A percentile compares a stretch with the other conserved stretches of the same genome.
Evolutionary conservation across 2,329 filamentous ascomycete genomes (phyloP).

Genomic region (Alternaria longipes): DNA sequence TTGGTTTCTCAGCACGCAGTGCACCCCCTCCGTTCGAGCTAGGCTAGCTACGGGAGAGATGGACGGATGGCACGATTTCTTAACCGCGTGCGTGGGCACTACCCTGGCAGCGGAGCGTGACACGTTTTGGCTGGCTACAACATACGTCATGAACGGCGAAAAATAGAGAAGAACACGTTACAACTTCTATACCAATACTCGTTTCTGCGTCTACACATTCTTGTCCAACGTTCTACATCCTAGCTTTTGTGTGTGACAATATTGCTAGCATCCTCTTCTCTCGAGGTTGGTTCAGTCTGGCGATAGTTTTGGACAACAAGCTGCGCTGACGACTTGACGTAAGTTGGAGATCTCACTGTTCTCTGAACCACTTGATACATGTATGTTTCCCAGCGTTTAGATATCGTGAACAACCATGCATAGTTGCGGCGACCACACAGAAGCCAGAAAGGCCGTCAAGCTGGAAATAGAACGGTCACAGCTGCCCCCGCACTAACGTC

Average conservation of each 20-base stretch:
- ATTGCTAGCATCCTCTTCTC: neutral
- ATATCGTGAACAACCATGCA: neutral
- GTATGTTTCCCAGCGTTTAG: neutral
- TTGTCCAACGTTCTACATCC: neutral
- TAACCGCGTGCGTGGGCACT: slow-evolving; percentile 64
- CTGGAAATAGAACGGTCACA: neutral
- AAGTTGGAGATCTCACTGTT: neutral
- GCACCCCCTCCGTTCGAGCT: slow-evolving; percentile 53
- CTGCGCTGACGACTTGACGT: neutral
- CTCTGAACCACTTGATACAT: neutral
- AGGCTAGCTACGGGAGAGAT: slow-evolving; percentile 58
- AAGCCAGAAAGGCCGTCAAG: neutral
- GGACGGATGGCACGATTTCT: slow-evolving; percentile 62
- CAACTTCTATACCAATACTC: neutral
- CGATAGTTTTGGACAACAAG: neutral
- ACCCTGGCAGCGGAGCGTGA: slow-evolving; percentile 57
- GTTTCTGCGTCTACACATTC: neutral
- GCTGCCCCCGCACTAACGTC: neutral
- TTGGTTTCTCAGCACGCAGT: slow-evolving; percentile 69
- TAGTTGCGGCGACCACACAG: neutral
- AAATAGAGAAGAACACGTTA: neutral
- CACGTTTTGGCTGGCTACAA: slow-evolving; percentile 61
- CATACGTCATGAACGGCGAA: slow-evolving; percentile 16
- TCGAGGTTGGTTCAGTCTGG: neutral
- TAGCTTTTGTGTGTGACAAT: neutral